Evolutionary conservation across 2,329 filamentous ascomycete genomes (phyloP), one percentile per base, ranked within the genome.

Genomic region (Xylaria sp.): DNA sequence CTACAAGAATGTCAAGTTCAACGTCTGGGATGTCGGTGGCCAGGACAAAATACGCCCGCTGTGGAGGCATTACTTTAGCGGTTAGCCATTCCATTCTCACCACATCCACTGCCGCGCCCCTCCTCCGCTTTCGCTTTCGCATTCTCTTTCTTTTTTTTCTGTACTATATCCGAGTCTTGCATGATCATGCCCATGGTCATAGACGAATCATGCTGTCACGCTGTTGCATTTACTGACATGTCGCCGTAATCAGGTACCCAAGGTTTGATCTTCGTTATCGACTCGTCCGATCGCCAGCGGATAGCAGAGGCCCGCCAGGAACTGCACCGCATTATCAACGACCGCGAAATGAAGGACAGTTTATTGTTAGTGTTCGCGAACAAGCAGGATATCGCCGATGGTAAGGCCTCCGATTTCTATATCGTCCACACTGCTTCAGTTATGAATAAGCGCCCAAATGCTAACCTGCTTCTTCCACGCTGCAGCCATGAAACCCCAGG

Each of bases 1-100:
- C 68, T 97, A 96, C 83, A 97, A 97, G 84, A 97, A 97, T 76
- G 92, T 97, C 78, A 95, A 97, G 79, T 97, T 97, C 82, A 97
- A 95, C 72, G 93, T 97, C 65, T 97, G 93, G 93, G 93, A 97
- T 80, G 93, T 97, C 62, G 93, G 93, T 77, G 93, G 93, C 66
- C 93, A 97, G 82, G 93, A 97, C 84, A 97, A 97, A 87, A 97
- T 97, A 73, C 85, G 93, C 67, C 93, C 93, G 65, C 81, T 97
- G 63, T 97, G 93, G 93, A 88, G 93, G 78, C 93, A 97, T 81
- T 97, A 97, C 81, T 97, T 96, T 74, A 89, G 86, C 68, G 89
- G 88, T 87, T 76, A 71, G 83, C 72, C 23, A 50, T 48, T 4
- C 16, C 18, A 16, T 9, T 16, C 16, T n/a, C 23, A 30, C 23